These are phyloP conservation scores for Astrephomene gubernaculifera DNA, from an alignment of 139 green algal species.

Conservation along the genomic window DNA sequence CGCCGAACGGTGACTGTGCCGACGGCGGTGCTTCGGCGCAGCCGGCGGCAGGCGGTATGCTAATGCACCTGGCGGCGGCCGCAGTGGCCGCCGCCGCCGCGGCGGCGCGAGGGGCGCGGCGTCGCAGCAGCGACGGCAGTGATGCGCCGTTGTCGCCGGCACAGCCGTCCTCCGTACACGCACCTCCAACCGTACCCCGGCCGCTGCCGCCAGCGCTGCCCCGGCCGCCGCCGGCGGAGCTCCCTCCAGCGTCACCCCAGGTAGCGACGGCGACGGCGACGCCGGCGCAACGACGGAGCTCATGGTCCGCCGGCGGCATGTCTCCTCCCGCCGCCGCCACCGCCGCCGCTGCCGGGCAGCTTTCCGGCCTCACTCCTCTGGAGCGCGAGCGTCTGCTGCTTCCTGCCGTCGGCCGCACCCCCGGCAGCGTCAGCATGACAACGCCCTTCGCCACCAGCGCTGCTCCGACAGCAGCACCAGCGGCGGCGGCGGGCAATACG, in stretches of 20 bases:
- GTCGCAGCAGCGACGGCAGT: background rate
- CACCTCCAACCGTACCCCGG: too few species aligned
- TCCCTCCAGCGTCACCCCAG: too few species aligned
- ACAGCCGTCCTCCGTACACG: too few species aligned
- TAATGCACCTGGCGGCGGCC: background rate
- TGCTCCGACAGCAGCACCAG: background rate
- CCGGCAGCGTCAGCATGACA: background rate
- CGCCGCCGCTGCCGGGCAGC: too few species aligned
- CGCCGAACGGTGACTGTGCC: background rate
- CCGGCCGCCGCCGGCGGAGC: too few species aligned
- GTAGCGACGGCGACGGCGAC: background rate
- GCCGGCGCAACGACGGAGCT: background rate
- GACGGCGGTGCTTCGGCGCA: background rate
- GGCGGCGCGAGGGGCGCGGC: background rate
- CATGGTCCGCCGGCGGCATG: too few species aligned
- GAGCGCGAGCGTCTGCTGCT: too few species aligned
- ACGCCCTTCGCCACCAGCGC: conserved; percentile 7
- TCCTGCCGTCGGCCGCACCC: too few species aligned
- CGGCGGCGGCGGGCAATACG: background rate
- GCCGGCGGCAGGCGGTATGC: background rate
- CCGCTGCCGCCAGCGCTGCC: too few species aligned
- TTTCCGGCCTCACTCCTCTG: background rate
- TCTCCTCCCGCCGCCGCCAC: too few species aligned
- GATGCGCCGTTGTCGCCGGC: too few species aligned
- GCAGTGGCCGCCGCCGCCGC: background rate